Percentiles rank a stretch among this genome's conserved stretches.
These are phyloP conservation scores for Fusarium duplospermum DNA, from an alignment of 2,329 filamentous ascomycete genomes.

Conservation along the genomic window DNA sequence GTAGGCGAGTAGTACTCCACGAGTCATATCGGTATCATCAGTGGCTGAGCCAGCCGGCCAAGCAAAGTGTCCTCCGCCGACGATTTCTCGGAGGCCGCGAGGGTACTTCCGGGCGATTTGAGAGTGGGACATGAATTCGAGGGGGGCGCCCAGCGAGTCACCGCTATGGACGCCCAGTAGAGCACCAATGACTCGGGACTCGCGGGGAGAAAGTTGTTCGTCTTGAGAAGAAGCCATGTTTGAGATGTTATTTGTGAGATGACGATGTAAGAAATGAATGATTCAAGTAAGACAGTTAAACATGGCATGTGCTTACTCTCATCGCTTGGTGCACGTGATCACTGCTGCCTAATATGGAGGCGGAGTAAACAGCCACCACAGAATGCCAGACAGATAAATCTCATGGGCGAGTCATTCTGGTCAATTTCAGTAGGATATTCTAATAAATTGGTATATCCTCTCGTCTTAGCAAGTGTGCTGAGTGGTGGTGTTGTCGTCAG, in stretches of 20 bases:
- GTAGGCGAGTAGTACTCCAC: constrained; percentile 59
- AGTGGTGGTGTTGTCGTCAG: neutral
- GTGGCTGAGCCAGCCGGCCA: constrained; percentile 59
- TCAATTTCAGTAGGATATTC: neutral
- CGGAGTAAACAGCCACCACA: neutral
- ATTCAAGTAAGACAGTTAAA: neutral
- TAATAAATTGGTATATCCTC: neutral
- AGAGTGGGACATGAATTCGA: constrained; percentile 55
- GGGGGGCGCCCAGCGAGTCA: constrained; percentile 59
- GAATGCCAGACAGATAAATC: neutral
- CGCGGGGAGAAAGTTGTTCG: constrained; percentile 15
- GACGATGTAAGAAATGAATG: neutral
- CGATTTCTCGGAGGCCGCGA: constrained; percentile 53
- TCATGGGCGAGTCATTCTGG: neutral
- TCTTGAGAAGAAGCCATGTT: constrained; percentile 18
- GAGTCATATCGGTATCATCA: constrained; percentile 61
- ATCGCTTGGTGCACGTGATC: neutral
- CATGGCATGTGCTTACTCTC: neutral
- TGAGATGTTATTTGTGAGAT: neutral
- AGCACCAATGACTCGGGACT: constrained; percentile 54
- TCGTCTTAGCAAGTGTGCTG: neutral
- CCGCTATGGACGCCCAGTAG: constrained; percentile 60
- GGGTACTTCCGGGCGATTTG: constrained; percentile 50
- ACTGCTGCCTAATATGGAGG: neutral
- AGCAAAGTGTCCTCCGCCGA: constrained; percentile 57